A percentile compares a stretch with the other conserved stretches of the same genome.
Conservation (phyloP, 169 alveolate genomes). For the Eimeria falciformis region DNA sequence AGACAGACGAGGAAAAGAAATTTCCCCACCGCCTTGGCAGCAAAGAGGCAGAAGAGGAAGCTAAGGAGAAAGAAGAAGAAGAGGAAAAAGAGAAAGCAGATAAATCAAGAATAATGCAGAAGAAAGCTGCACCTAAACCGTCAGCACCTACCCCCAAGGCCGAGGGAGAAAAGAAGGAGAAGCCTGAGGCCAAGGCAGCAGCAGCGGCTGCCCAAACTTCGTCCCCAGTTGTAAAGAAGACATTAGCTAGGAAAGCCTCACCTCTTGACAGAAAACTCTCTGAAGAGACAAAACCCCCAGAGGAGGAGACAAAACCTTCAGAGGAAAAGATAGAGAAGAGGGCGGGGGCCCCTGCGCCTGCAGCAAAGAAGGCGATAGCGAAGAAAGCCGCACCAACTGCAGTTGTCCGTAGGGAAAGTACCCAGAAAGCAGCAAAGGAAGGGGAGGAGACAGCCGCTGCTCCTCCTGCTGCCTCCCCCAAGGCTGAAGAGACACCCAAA, state of each 20-base stretch:
- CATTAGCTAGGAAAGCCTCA: background rate
- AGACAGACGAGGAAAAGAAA: background rate
- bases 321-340: background rate
- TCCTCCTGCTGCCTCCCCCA: background rate
- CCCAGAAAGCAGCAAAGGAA: background rate
- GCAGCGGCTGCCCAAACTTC: background rate
- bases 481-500: background rate
- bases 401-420: slow-evolving; percentile 5
- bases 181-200: background rate
- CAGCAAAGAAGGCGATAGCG: slow-evolving; percentile 2
- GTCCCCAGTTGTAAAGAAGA: background rate
- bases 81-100: background rate
- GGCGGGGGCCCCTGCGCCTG: background rate
- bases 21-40: background rate
- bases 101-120: no score
- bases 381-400: slow-evolving; percentile 22
- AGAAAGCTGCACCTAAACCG: no score
- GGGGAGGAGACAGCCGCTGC: background rate
- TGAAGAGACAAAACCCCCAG: slow-evolving; percentile 6
- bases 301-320: background rate
- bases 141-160: background rate
- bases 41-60: background rate
- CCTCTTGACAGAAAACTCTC: no score
- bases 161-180: background rate
- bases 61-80: background rate